A percentile compares a stretch with the other conserved stretches of the same genome.
These are phyloP conservation scores for Phytopythium kandeliae DNA, from an alignment of 352 stramenopile species.

Conservation along the genomic window DNA sequence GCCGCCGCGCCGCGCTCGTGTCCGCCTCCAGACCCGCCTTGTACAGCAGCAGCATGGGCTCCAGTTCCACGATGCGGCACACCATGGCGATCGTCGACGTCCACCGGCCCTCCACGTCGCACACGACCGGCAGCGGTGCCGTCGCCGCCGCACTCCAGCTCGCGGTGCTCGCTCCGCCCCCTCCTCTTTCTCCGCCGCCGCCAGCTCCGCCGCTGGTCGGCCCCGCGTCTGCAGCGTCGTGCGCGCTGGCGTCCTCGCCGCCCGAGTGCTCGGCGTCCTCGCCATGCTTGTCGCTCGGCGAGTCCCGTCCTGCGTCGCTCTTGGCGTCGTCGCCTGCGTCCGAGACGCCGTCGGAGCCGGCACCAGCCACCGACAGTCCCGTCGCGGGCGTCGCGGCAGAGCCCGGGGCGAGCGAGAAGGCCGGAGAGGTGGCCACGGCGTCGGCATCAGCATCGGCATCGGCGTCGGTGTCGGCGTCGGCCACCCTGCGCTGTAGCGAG, in stretches of 20 bases:
- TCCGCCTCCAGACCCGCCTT: constrained; percentile 73
- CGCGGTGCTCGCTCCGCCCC: neutral
- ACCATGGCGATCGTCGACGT: constrained; percentile 81
- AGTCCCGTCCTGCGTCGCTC: neutral
- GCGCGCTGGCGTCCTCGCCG: neutral
- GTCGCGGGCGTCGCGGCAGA: constrained; percentile 5
- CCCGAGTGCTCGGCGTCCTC: neutral
- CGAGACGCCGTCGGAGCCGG: constrained; percentile 10
- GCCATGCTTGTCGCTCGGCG: constrained; percentile 1
- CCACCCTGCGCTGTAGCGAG: constrained; percentile 57
- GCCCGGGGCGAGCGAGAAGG: constrained; percentile 13
- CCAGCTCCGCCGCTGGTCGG: neutral
- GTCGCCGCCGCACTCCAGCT: constrained; percentile 5
- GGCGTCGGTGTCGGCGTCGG: constrained; percentile 20
- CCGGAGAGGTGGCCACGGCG: constrained; percentile 16
- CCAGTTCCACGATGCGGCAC: constrained; percentile 71
- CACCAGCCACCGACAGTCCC: constrained; percentile 7
- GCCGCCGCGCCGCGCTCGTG: constrained; percentile 54
- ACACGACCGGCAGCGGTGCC: constrained; percentile 60
- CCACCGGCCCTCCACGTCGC: constrained; percentile 70
- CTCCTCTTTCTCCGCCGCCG: too few species aligned
- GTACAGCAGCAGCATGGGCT: constrained; percentile 65
- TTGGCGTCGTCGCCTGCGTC: neutral
- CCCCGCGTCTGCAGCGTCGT: constrained; percentile 7
- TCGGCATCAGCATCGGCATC: neutral